A percentile compares a stretch with the other conserved stretches of the same genome.
Conservation (phyloP, 1,284 basidiomycete genomes). For the Waitea zeae region DNA sequence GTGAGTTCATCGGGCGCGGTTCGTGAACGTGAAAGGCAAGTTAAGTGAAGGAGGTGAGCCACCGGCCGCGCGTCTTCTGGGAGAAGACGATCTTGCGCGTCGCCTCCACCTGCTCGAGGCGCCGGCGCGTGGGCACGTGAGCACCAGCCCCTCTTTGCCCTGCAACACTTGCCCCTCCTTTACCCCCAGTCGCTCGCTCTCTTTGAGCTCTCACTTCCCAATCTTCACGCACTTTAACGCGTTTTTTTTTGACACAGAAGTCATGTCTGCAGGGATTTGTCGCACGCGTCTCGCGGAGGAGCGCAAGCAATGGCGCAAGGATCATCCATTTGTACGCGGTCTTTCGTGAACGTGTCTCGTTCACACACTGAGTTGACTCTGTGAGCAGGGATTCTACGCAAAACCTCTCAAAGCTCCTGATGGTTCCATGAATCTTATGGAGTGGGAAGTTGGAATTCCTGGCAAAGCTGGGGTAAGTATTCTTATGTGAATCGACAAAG, state of each 20-base stretch:
- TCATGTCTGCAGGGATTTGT: conserved; percentile 72
- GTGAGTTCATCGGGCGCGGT: conserved; percentile 80
- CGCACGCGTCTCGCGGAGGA: conserved; percentile 85
- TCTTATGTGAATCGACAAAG: conserved; percentile 2
- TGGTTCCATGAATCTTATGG: conserved; percentile 90
- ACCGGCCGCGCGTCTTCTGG: not conserved
- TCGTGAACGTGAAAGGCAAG: not conserved
- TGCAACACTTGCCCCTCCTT: too few species aligned
- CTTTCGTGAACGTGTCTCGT: not conserved
- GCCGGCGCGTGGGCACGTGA: too few species aligned
- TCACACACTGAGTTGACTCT: too few species aligned
- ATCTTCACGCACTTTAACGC: too few species aligned
- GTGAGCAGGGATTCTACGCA: conserved; percentile 83
- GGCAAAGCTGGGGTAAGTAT: conserved; percentile 64
- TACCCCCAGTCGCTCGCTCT: too few species aligned
- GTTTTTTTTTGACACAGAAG: too few species aligned
- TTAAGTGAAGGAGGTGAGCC: not conserved
- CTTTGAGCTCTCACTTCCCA: too few species aligned
- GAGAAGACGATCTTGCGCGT: conserved; percentile 4
- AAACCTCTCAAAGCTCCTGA: conserved; percentile 80
- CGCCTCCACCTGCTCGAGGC: too few species aligned
- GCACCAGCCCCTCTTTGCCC: too few species aligned
- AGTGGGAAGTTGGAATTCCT: conserved; percentile 96
- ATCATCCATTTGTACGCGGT: conserved; percentile 88
- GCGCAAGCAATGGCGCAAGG: conserved; percentile 97